Percentiles rank a stretch among this genome's conserved stretches.
Conservation (phyloP, 768 basidiomycete species). For the Xerocomus potaroensis region DNA sequence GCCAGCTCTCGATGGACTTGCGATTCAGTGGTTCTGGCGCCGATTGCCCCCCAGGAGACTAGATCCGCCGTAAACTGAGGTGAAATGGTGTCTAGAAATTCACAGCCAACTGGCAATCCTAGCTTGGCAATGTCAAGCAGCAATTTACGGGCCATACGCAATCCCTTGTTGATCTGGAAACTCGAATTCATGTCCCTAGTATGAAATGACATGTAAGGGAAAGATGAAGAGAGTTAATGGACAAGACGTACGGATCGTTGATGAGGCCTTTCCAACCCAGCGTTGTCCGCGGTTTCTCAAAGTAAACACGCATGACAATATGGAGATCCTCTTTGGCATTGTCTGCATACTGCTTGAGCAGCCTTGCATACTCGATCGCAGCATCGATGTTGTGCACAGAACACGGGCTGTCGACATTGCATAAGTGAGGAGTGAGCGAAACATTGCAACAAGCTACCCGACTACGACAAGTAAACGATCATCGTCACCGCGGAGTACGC, state of each 20-base stretch:
- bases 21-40: slow-evolving; percentile 87
- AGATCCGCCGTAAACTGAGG: slow-evolving; percentile 93
- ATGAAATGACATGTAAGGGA: background rate
- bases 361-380: slow-evolving; percentile 81
- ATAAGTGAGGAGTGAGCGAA: slow-evolving; percentile 7
- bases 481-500: slow-evolving; percentile 79
- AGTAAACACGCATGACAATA: slow-evolving; percentile 98
- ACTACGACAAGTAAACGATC: slow-evolving; percentile 92
- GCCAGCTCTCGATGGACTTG: slow-evolving; percentile 90
- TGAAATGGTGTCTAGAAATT: slow-evolving; percentile 79
- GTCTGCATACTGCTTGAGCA: slow-evolving; percentile 77
- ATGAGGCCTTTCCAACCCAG: slow-evolving; percentile 99
- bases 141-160: slow-evolving; percentile 81
- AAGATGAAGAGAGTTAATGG: background rate
- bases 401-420: slow-evolving; percentile 60
- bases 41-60: slow-evolving; percentile 95
- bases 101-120: slow-evolving; percentile 93
- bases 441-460: slow-evolving; percentile 43
- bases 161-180: slow-evolving; percentile 96
- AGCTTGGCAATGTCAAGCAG: slow-evolving; percentile 87
- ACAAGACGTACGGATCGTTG: slow-evolving; percentile 68
- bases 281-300: slow-evolving; percentile 94
- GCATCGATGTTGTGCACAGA: slow-evolving; percentile 89
- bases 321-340: slow-evolving; percentile 77
- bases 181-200: slow-evolving; percentile 72